Percentiles rank a stretch among this genome's conserved stretches.
Conservation (phyloP, 2,329 filamentous ascomycete genomes). For the Coniochaeta prunicola region DNA sequence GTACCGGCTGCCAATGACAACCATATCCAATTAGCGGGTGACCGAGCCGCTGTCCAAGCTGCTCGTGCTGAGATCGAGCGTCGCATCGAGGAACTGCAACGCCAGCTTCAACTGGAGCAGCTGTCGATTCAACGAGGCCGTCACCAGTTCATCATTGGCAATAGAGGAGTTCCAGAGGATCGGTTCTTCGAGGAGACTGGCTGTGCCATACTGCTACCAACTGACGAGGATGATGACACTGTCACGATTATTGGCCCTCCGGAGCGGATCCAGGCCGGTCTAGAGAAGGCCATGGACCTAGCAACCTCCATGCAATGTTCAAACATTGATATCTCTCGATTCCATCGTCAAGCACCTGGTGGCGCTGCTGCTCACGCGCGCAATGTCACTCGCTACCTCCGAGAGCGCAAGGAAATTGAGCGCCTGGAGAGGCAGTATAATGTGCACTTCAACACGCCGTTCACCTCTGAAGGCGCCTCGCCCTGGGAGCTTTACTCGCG, state of each 20-base stretch:
- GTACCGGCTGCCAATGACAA: constrained; percentile 61
- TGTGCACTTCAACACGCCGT: constrained; percentile 80
- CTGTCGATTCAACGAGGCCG: constrained; percentile 76
- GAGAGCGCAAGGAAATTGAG: constrained; percentile 72
- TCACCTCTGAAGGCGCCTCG: constrained; percentile 58
- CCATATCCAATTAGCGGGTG: constrained; percentile 79
- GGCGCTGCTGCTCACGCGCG: constrained; percentile 74
- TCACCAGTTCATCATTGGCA: constrained; percentile 92
- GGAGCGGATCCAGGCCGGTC: constrained; percentile 63
- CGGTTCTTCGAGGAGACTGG: constrained; percentile 88
- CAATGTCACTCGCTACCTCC: constrained; percentile 81
- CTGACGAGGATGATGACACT: constrained; percentile 70
- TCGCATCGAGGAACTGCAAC: constrained; percentile 66
- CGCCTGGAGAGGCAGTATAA: constrained; percentile 74
- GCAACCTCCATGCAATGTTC: constrained; percentile 81
- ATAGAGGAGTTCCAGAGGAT: constrained; percentile 69
- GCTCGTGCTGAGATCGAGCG: constrained; percentile 76
- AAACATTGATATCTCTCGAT: constrained; percentile 73
- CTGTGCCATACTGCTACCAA: constrained; percentile 77
- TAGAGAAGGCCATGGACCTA: constrained; percentile 81
- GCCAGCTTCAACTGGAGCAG: constrained; percentile 70
- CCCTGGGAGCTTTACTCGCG: constrained; percentile 86
- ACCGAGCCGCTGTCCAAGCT: constrained; percentile 73
- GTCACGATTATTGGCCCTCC: constrained; percentile 79
- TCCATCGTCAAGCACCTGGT: constrained; percentile 66